Evolutionary conservation across 345 rosid species (phyloP).

Genomic region (Nephelium lappaceum): DNA sequence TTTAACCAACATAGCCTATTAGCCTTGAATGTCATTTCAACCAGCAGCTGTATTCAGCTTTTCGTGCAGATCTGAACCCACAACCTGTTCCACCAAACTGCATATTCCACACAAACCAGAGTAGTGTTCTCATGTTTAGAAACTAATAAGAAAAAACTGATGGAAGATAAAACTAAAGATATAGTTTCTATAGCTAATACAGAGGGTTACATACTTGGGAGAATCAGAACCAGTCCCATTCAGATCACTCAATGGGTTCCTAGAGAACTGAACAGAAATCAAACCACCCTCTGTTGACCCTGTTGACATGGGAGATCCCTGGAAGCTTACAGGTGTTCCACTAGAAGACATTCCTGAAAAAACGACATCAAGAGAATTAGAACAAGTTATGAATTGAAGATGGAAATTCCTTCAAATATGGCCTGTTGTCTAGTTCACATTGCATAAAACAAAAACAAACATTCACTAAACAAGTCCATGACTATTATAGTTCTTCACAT

Average conservation of each 20-base stretch:
- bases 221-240: constrained; percentile 39
- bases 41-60: constrained; percentile 35
- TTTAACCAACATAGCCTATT: neutral
- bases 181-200: neutral
- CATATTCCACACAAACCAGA: neutral
- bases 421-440: neutral
- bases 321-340: constrained; percentile 32
- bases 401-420: neutral
- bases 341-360: constrained; percentile 71
- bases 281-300: constrained; percentile 44
- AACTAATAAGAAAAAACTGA: neutral
- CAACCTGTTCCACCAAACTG: constrained; percentile 55
- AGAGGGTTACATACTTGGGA: constrained; percentile 42
- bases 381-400: neutral
- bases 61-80: constrained; percentile 45
- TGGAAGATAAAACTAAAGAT: neutral
- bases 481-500: neutral
- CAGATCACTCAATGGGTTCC: constrained; percentile 45
- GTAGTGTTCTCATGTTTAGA: neutral
- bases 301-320: constrained; percentile 50
- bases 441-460: neutral
- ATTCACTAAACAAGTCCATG: neutral
- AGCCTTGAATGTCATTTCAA: constrained; percentile 24
- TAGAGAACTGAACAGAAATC: constrained; percentile 56
- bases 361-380: neutral